Conservation (phyloP, 345 rosid genomes). For the Citrus medica region DNA sequence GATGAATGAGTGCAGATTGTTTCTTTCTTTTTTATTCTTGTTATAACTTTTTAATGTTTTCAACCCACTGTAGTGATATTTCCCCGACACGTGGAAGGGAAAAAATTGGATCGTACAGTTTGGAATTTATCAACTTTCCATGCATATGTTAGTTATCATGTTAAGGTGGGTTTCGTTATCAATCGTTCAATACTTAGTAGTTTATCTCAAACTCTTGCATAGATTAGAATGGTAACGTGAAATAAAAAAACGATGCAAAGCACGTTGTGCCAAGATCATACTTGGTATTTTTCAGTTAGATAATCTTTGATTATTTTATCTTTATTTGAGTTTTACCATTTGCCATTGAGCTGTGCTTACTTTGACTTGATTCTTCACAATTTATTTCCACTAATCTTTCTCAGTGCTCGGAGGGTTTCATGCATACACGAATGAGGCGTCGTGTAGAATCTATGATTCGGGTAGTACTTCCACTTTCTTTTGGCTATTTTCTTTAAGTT, state of each 20-base stretch:
- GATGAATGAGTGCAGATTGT: not conserved
- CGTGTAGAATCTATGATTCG: slow-evolving; percentile 89
- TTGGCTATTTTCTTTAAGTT: not conserved
- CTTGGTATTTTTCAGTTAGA: no score
- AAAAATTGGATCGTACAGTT: slow-evolving; percentile 80
- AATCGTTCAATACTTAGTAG: not conserved
- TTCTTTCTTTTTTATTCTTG: not conserved
- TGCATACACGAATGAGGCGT: slow-evolving; percentile 95
- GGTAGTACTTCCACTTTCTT: slow-evolving; percentile 33
- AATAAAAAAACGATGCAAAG: not conserved
- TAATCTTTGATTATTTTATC: not conserved
- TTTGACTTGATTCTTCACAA: slow-evolving; percentile 4
- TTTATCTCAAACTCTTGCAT: not conserved
- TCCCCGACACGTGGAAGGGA: slow-evolving; percentile 89
- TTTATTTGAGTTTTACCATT: not conserved
- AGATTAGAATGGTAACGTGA: not conserved
- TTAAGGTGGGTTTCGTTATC: slow-evolving; percentile 54
- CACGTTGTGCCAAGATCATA: no score
- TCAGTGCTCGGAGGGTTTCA: slow-evolving; percentile 92
- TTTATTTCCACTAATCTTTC: slow-evolving; percentile 9
- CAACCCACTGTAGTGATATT: slow-evolving; percentile 53
- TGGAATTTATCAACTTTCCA: slow-evolving; percentile 90
- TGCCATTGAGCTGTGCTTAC: not conserved
- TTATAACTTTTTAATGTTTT: slow-evolving; percentile 13
- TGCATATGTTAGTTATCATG: slow-evolving; percentile 96